A percentile compares a stretch with the other conserved stretches of the same genome.
Conservation (phyloP, 352 stramenopile species). For the Globisporangium parvum region DNA sequence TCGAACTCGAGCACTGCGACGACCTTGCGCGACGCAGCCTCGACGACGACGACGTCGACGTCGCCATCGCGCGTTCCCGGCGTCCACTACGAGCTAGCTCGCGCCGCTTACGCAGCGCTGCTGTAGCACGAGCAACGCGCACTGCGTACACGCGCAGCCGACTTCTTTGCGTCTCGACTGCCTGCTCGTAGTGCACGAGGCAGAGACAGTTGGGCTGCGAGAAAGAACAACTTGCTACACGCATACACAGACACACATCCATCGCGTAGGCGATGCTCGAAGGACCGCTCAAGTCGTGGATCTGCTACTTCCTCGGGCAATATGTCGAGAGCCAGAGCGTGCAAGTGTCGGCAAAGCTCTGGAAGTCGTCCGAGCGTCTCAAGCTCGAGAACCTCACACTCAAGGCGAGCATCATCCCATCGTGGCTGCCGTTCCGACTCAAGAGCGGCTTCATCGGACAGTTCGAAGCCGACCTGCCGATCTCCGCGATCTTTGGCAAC, state of each 20-base stretch:
- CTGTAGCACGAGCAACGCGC: too few species aligned
- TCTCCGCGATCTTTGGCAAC: slow-evolving; percentile 81
- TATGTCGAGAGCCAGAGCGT: slow-evolving; percentile 86
- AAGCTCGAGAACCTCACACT: slow-evolving; percentile 86
- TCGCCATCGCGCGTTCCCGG: too few species aligned
- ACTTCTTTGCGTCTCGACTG: too few species aligned
- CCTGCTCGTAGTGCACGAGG: too few species aligned
- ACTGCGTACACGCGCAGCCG: too few species aligned
- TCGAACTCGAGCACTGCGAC: too few species aligned
- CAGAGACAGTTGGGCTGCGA: too few species aligned
- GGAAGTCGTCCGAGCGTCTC: slow-evolving; percentile 81
- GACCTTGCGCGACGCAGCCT: too few species aligned
- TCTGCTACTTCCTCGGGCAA: slow-evolving; percentile 77
- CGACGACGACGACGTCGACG: too few species aligned
- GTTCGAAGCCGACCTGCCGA: slow-evolving; percentile 80
- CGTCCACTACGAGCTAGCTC: too few species aligned
- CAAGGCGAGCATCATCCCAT: slow-evolving; percentile 74
- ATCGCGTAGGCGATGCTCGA: slow-evolving; percentile 59
- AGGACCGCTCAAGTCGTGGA: slow-evolving; percentile 84
- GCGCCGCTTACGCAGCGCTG: too few species aligned
- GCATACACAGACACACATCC: neutral
- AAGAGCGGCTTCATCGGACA: slow-evolving; percentile 85
- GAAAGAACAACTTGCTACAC: too few species aligned
- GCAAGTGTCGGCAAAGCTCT: slow-evolving; percentile 84
- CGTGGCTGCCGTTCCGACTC: slow-evolving; percentile 78